phyloP scores from a whole-genome alignment of 345 rosid species.

The Camelina neglecta region DNA sequence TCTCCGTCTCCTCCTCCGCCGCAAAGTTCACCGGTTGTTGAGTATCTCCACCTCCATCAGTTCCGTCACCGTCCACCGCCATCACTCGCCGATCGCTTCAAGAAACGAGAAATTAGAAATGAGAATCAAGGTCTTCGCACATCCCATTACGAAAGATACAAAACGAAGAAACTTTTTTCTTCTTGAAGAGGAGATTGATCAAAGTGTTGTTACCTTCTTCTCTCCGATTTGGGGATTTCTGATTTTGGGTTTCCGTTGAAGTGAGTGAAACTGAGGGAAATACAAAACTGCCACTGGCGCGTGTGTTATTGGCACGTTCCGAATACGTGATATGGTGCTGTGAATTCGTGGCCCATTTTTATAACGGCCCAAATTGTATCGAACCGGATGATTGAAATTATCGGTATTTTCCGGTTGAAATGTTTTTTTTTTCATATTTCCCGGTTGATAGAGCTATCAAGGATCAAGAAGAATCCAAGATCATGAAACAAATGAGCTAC shows the following conservation, averaged over 20 bases:
- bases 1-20: not conserved
- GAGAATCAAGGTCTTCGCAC: too few species aligned
- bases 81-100: conserved; percentile 20
- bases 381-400: not conserved
- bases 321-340: not conserved
- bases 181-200: not conserved
- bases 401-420: not conserved
- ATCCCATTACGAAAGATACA: too few species aligned
- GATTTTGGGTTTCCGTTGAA: conserved; percentile 27
- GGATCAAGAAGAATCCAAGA: too few species aligned
- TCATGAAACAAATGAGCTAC: too few species aligned
- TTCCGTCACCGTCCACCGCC: conserved; percentile 45
- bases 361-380: not conserved
- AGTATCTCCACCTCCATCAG: conserved; percentile 17
- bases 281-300: not conserved
- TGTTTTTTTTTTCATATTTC: not conserved
- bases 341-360: not conserved
- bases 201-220: not conserved
- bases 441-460: not conserved
- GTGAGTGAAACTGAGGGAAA: not conserved
- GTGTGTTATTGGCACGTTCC: conserved; percentile 7
- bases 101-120: not conserved
- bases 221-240: conserved; percentile 16
- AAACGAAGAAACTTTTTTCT: too few species aligned
- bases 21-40: conserved; percentile 1